A percentile compares a stretch with the other conserved stretches of the same genome.
Conservation (phyloP, 2,329 filamentous ascomycete species). For the Epichloe sibirici region DNA sequence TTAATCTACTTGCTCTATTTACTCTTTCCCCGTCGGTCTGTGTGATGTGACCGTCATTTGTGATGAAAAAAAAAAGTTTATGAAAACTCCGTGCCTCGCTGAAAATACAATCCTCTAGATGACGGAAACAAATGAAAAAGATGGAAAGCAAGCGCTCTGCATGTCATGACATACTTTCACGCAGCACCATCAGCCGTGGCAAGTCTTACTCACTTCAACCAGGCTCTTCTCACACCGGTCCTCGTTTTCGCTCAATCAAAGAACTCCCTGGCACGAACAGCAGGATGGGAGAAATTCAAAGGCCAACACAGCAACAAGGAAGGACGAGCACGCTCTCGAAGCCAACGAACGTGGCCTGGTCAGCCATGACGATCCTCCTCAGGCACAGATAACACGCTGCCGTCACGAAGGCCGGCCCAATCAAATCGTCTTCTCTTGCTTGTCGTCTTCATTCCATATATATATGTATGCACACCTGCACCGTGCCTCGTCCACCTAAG, state of each 20-base stretch:
- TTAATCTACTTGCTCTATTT: background rate
- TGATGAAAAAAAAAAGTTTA: background rate
- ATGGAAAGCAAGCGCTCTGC: background rate
- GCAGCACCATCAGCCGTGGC: background rate
- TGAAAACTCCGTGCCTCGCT: background rate
- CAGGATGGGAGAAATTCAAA: conserved; percentile 32
- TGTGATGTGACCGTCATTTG: no score
- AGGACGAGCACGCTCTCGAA: conserved; percentile 44
- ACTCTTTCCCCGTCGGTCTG: background rate
- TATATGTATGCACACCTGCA: no score
- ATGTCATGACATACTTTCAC: background rate
- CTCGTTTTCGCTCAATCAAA: conserved; percentile 14
- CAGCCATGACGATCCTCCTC: conserved; percentile 40
- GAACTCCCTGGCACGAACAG: conserved; percentile 16
- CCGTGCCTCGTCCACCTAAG: no score
- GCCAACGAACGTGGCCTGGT: conserved; percentile 43
- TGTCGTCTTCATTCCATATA: no score
- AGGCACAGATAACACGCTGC: conserved; percentile 53
- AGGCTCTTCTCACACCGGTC: background rate
- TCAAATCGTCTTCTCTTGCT: conserved; percentile 8
- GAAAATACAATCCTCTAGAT: background rate
- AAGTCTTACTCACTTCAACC: background rate
- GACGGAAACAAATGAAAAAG: background rate
- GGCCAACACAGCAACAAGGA: conserved; percentile 28
- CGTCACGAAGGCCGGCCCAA: conserved; percentile 52